These are phyloP conservation scores for Thelephora ganbajun DNA, from an alignment of 768 basidiomycete genomes.

Conservation along the genomic window DNA sequence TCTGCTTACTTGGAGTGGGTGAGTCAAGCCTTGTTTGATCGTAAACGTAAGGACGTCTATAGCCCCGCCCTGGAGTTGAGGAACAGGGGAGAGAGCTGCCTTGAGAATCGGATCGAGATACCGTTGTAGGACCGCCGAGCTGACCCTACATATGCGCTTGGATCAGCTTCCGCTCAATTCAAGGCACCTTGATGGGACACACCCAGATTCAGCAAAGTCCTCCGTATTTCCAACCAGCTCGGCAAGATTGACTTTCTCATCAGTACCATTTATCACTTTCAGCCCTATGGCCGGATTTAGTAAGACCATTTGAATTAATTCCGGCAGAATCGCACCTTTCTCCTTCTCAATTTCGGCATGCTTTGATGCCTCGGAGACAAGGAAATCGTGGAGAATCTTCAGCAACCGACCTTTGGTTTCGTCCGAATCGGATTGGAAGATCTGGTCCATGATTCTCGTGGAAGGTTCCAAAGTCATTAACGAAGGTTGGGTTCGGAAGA, in stretches of 20 bases:
- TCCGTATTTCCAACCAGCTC: conserved; percentile 92
- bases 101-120: conserved; percentile 74
- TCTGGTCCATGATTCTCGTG: conserved; percentile 75
- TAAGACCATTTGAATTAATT: neutral
- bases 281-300: neutral
- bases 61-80: conserved; percentile 65
- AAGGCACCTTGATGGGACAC: conserved; percentile 10
- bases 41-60: conserved; percentile 89
- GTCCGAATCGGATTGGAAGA: conserved; percentile 64
- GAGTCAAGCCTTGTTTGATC: conserved; percentile 88
- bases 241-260: conserved; percentile 65
- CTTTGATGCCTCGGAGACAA: conserved; percentile 72
- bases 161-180: neutral
- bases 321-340: neutral
- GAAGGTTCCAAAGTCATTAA: conserved; percentile 78
- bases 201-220: conserved; percentile 97
- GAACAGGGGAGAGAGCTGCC: conserved; percentile 60
- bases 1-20: conserved; percentile 68
- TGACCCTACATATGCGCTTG: conserved; percentile 43
- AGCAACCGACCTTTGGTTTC: conserved; percentile 63
- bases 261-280: conserved; percentile 28
- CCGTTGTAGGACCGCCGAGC: conserved; percentile 88
- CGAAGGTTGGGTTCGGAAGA: conserved; percentile 86
- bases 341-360: conserved; percentile 62
- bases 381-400: conserved; percentile 85